Evolutionary conservation across 2,329 filamentous ascomycete genomes (phyloP), one percentile per base, ranked within the genome.

Genomic region (Pyrenophora tritici-repentis): DNA sequence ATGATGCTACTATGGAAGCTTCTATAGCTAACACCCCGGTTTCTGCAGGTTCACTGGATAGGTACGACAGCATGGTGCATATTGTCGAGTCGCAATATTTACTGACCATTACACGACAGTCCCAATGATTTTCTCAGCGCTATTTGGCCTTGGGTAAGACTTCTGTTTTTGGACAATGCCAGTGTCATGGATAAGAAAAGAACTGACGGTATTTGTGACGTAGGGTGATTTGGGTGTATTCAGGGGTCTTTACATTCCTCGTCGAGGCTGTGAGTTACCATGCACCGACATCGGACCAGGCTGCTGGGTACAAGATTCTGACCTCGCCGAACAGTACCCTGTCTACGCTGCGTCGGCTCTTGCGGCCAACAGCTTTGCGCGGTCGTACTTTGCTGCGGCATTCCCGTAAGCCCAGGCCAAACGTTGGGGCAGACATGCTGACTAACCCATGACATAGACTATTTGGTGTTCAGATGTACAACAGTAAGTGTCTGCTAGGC

Each of bases 231-330:
- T 82, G 95, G 50, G 85, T 88, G 24, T 97, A 90, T 74, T 87
- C 85, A 49, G 90, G 91, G 44, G 85, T 95, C 59, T 96, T 96
- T 73, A 95, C 91, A 10, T 96, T 95, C 75, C 78, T 95, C 58
- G 90, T 93, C 9, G 84, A 87, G 61, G 75, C 73, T 60, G 76
- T 79, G 65, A 69, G 75, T 74, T 29, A 48, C 43, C 43, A 42
- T 18, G 35, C 34, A 56, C 63, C 61, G 61, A 61, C 44, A 59
- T 66, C 54, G 65, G 62, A 59, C 53, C 47, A 52, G 47, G 51
- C 40, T 41, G 17, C 26, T 56, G 59, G 55, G 47, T 53, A 43
- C 42, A 57, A 45, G 52, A 22, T 42, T 36, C 47, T 70, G 59
- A 70, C 65, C 29, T 62, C 53, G 61, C 45, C 53, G 57, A 65